phyloP scores from a whole-genome alignment of 805 yeast genomes.

The Suhomyces vadensis region DNA sequence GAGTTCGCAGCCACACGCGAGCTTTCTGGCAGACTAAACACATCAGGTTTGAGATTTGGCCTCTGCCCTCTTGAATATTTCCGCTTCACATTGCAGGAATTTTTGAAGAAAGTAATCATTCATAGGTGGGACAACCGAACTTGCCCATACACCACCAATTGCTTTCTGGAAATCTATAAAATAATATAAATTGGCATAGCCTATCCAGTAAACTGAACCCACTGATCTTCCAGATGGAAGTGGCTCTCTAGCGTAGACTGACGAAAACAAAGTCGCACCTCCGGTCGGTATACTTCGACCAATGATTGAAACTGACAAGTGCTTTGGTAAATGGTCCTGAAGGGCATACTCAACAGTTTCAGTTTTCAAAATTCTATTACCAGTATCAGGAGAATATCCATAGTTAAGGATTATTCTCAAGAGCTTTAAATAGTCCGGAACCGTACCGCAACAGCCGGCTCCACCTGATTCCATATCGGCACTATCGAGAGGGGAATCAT shows the following conservation, averaged over 20 bases:
- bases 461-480: slow-evolving; percentile 44
- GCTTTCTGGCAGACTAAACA: too few relatives aligned
- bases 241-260: not conserved
- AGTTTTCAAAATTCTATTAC: slow-evolving; percentile 20
- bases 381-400: slow-evolving; percentile 43
- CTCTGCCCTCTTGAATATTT: slow-evolving; percentile 10
- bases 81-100: slow-evolving; percentile 25
- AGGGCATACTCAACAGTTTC: slow-evolving; percentile 35
- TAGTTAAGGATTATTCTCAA: slow-evolving; percentile 41
- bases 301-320: slow-evolving; percentile 33
- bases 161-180: slow-evolving; percentile 42
- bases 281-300: slow-evolving; percentile 33
- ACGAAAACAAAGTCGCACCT: slow-evolving; percentile 16
- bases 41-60: not conserved
- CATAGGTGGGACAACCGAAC: slow-evolving; percentile 37
- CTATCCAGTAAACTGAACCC: slow-evolving; percentile 41
- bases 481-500: slow-evolving; percentile 1
- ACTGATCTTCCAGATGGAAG: slow-evolving; percentile 34
- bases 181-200: slow-evolving; percentile 39
- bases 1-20: too few relatives aligned
- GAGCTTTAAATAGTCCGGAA: slow-evolving; percentile 39
- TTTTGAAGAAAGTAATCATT: slow-evolving; percentile 22
- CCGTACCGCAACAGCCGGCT: slow-evolving; percentile 42
- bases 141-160: slow-evolving; percentile 41
- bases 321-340: slow-evolving; percentile 32